Conservation (phyloP, 1,284 basidiomycete genomes). For the Sporisorium scitamineum region DNA sequence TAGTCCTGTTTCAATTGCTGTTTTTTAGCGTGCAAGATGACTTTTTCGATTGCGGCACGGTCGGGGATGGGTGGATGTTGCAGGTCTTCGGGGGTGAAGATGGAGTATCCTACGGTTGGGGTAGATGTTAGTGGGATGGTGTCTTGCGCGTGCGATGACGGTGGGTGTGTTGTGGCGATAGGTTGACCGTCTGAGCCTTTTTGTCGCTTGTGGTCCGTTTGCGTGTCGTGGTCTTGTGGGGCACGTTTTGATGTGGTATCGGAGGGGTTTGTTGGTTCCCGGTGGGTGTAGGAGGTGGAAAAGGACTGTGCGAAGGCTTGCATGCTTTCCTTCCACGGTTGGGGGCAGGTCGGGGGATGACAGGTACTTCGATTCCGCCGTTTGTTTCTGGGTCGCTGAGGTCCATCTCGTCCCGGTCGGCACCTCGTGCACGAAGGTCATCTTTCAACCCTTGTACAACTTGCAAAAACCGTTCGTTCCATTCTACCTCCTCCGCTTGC, state of each 20-base stretch:
- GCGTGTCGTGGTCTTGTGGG: neutral
- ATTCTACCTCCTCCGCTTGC: constrained; percentile 70
- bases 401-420: constrained; percentile 1
- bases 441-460: constrained; percentile 12
- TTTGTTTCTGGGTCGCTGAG: constrained; percentile 13
- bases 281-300: constrained; percentile 8
- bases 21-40: constrained; percentile 39
- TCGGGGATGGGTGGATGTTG: constrained; percentile 21
- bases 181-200: constrained; percentile 12
- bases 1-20: constrained; percentile 34
- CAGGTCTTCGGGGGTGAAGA: constrained; percentile 35
- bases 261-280: neutral
- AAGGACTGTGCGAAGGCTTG: constrained; percentile 8
- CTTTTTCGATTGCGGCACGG: constrained; percentile 30
- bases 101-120: constrained; percentile 22
- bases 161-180: neutral
- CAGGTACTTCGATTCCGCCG: constrained; percentile 48
- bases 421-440: constrained; percentile 13
- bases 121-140: too few species aligned
- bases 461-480: constrained; percentile 74
- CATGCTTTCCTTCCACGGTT: constrained; percentile 45
- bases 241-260: neutral
- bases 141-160: neutral
- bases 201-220: constrained; percentile 13
- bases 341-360: constrained; percentile 54